Percentiles rank a stretch among this genome's conserved stretches.
These are phyloP conservation scores for Penicillium taxi DNA, from an alignment of 495 filamentous ascomycete species.

Conservation along the genomic window DNA sequence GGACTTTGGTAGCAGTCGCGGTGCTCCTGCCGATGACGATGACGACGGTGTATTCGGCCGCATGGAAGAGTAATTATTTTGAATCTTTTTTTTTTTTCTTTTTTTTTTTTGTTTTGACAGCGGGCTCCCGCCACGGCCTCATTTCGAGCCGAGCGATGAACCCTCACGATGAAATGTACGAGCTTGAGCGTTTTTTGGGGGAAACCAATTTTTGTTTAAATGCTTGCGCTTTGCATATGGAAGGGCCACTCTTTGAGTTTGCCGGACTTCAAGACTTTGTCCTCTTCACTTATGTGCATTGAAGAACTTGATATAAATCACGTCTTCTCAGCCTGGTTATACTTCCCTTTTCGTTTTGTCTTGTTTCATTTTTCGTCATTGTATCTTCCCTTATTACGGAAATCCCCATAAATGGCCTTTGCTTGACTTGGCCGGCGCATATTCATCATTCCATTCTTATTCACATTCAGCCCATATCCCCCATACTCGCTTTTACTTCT, in stretches of 20 bases:
- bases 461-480: no score
- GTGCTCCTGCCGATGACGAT: constrained; percentile 71
- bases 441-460: constrained; percentile 18
- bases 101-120: constrained; percentile 1
- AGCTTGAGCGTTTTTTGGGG: constrained; percentile 34
- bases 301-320: constrained; percentile 23
- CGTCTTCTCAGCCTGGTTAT: constrained; percentile 23
- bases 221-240: constrained; percentile 19
- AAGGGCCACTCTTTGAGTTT: constrained; percentile 6
- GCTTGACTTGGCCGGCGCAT: constrained; percentile 22
- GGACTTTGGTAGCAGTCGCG: constrained; percentile 60
- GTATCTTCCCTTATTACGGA: constrained; percentile 12
- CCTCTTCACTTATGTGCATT: constrained; percentile 13
- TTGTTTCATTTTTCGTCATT: constrained; percentile 8
- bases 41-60: constrained; percentile 92
- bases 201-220: constrained; percentile 24
- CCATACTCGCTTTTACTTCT: constrained; percentile 12
- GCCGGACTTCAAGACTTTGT: constrained; percentile 2
- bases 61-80: constrained; percentile 71
- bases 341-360: constrained; percentile 12
- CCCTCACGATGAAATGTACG: constrained; percentile 35
- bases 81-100: constrained; percentile 1
- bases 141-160: constrained; percentile 8
- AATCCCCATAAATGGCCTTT: constrained; percentile 21
- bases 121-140: constrained; percentile 3